Base-by-base conservation (phyloP, 1,139 yeast genomes). In the Blastobotrys capitulatus region DNA sequence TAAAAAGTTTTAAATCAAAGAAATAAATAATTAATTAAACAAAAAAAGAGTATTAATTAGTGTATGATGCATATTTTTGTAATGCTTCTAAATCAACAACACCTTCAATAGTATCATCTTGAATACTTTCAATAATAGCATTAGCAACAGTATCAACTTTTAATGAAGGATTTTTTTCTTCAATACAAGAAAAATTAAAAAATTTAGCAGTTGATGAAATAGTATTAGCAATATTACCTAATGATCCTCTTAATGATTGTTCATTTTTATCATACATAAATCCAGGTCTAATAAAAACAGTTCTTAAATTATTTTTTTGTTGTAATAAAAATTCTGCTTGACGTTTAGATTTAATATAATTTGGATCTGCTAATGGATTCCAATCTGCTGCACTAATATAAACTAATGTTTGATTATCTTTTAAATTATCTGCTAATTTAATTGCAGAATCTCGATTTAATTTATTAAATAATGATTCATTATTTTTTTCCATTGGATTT, bases 341-440 rank as follows among this genome's bases (percentile, higher is more conserved):
- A 56, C 96, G 71, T 61, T 89, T 89, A 26, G 94, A 80, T 15
- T 74, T 71, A 38, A 89, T 78, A 63, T 89, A 89, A 1, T 81
- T 87, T 0, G 70, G 61, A 1, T 94, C 92, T 1, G 86, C 71
- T 26, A 83, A 66, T 0, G 90, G 89, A 49, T 57, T 58, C 53
- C 82, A 81, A 49, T 74, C 73, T 56, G 86, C 94, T 0, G 96
- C 96, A 0, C 95, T 86, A 3, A 89, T 76, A 61, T 86, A 89
- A 0, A 86, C 88, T 1, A 81, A 78, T 5, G 58, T 47, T 38
- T 57, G 55, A 34, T 32, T 34, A 20, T 44, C 44, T n/a, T 18
- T 20, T 48, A 78, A 75, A 0, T 82, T 73, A 44, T 80, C 78
- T 0, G 89, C 92, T 19, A 85, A 67, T 1, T 77, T 64, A 5